Evolutionary conservation across 2,329 filamentous ascomycete genomes (phyloP), one percentile per base, ranked within the genome.

Genomic region (Alternaria sp.): DNA sequence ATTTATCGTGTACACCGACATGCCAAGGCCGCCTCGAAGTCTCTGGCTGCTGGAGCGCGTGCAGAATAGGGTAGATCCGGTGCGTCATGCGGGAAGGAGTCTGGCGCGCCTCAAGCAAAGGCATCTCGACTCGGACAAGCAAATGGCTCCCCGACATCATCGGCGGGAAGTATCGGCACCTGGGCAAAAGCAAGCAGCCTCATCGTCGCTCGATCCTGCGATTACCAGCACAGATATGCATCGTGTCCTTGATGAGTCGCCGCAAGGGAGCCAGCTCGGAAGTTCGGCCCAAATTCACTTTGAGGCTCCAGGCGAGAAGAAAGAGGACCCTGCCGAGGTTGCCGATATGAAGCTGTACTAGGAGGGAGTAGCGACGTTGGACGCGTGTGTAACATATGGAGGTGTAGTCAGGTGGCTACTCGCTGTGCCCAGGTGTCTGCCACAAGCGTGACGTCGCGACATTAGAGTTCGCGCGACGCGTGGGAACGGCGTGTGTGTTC

Each of bases 1-100:
- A 32, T 26, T 9, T 6, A 15, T 56, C 17, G 46, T 58, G 25
- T 36, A 51, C 45, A 45, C 55, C 45, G 52, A 28, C 52, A 54
- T 45, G 58, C 58, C 45, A 61, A 56, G 52, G 17, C 30, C 44
- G 51, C 28, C 44, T 61, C 44, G 11, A 55, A 52, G 2, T 25
- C 19, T 25, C n/a, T 40, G n/a, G 55, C 30, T 40, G 19, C 17
- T 32, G 52, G 26, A 45, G 30, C 26, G 52, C 11, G 12, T 36
- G 26, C 32, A 36, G 25, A 49, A 47, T 10, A 36, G 49, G 55
- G 52, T 21, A 15, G 49, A 59, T 54, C n/a, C 17, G 30, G 25
- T 62, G 56, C 60, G 50, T 59, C 44, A 54, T 59, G 55, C 50
- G 50, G 45, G 17, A 55, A 52, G 32, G 44, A 49, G 44, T 43